Conservation (phyloP, 2,329 filamentous ascomycete species). For the Phyllosticta citribraziliensis region DNA sequence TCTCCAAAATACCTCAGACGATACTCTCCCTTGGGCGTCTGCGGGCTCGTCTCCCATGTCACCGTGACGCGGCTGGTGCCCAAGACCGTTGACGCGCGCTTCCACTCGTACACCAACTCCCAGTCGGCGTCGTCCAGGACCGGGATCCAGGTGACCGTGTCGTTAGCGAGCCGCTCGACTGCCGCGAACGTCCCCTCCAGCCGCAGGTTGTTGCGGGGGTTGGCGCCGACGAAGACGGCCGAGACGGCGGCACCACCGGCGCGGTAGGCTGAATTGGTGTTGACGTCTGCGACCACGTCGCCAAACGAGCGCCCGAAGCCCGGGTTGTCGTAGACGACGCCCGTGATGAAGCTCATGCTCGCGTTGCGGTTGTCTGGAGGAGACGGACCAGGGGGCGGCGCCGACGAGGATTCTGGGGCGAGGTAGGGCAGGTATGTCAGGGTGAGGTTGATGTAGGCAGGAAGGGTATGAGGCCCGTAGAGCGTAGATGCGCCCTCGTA, state of each 20-base stretch:
- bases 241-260: constrained; percentile 50
- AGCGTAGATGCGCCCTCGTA: constrained; percentile 95
- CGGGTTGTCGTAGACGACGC: constrained; percentile 63
- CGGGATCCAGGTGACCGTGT: constrained; percentile 46
- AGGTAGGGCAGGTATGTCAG: constrained; percentile 62
- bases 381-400: constrained; percentile 43
- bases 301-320: constrained; percentile 62
- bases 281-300: constrained; percentile 46
- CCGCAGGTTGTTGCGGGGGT: constrained; percentile 78
- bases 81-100: constrained; percentile 55
- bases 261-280: constrained; percentile 45
- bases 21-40: constrained; percentile 53
- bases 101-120: constrained; percentile 74
- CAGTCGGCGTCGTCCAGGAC: constrained; percentile 72
- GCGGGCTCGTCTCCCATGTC: constrained; percentile 62
- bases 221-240: constrained; percentile 72
- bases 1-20: constrained; percentile 78
- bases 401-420: constrained; percentile 24
- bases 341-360: constrained; percentile 72
- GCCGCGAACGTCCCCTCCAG: constrained; percentile 69
- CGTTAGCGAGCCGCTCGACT: constrained; percentile 52
- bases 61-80: constrained; percentile 71
- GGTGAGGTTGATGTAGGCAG: constrained; percentile 80
- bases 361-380: constrained; percentile 70
- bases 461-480: constrained; percentile 71